Evolutionary conservation across 345 rosid genomes (phyloP), one percentile per base, ranked within the genome.

Genomic region (Populus simonii): DNA sequence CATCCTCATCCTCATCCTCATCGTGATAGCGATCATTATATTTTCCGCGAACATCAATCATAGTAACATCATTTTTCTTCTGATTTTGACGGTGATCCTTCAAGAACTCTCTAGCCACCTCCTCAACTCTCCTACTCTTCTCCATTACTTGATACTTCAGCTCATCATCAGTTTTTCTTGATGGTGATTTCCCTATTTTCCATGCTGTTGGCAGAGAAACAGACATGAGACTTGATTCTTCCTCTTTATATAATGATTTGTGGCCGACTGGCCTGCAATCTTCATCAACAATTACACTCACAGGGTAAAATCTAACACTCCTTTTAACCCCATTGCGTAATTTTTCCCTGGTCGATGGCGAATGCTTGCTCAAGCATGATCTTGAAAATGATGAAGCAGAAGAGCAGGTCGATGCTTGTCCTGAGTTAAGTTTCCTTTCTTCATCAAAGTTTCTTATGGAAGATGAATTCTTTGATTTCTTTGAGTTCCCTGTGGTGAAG

Each of bases 301-400:
- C 92, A 0, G 98, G 97, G 80, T 83, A 88, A 75, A 93, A 96
- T 43, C 88, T 72, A 71, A 96, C 96, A 4, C 76, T 87, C 68
- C 96, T 82, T 82, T 91, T 91, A 39, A 78, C 86, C 45, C 89
- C 91, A n/a, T 86, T 88, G 5, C 87, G 89, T 39, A 87, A 61
- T 76, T 88, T 91, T 25, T 85, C 94, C 71, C 85, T 80, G 0
- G 98, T 87, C 0, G 94, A 84, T 0, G 96, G 89, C 12, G 89
- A 85, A 73, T 76, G 73, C 83, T 89, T 91, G 89, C 91, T 93
- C 69, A 93, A 72, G 76, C 96, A 92, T 12, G 98, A 93, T 51
- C 94, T 88, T 4, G 98, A 91, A 79, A 91, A 91, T 1, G 99
- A 96, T 41, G 98, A 87, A 68, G 92, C 90, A 12, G 99, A 89